A percentile compares a stretch with the other conserved stretches of the same genome.
Conservation (phyloP, 2,329 filamentous ascomycete species). For the Lasiodiplodia sp. region DNA sequence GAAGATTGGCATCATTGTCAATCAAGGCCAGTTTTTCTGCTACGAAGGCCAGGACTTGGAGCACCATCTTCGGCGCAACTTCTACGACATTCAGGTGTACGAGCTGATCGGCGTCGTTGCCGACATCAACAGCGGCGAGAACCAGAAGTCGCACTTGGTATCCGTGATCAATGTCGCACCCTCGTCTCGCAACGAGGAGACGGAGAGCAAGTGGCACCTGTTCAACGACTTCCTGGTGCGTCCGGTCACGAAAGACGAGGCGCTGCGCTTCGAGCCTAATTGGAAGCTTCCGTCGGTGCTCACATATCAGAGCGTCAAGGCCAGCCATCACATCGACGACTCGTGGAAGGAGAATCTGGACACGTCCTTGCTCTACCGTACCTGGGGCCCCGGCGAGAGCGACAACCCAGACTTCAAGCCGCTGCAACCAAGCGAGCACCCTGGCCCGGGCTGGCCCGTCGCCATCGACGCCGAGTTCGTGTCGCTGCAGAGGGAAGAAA, state of each 20-base stretch:
- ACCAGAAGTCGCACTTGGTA: constrained; percentile 89
- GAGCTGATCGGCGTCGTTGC: constrained; percentile 89
- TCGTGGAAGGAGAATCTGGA: constrained; percentile 87
- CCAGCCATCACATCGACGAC: constrained; percentile 82
- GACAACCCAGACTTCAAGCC: constrained; percentile 66
- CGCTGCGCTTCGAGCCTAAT: constrained; percentile 83
- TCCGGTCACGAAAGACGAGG: constrained; percentile 80
- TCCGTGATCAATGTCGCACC: constrained; percentile 85
- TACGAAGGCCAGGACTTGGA: constrained; percentile 92
- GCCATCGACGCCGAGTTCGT: constrained; percentile 98
- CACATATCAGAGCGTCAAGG: constrained; percentile 81
- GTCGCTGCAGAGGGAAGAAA: constrained; percentile 88
- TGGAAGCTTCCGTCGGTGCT: constrained; percentile 95
- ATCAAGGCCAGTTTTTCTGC: constrained; percentile 91
- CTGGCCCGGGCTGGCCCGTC: constrained; percentile 75
- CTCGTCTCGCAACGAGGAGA: constrained; percentile 63
- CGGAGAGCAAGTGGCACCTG: constrained; percentile 83
- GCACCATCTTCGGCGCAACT: constrained; percentile 77
- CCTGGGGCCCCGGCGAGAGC: constrained; percentile 60
- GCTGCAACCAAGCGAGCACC: constrained; percentile 69
- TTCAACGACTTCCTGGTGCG: constrained; percentile 98
- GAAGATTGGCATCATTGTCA: constrained; percentile 90
- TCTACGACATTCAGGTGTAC: constrained; percentile 85
- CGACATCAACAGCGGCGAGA: constrained; percentile 85
- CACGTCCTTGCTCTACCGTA: constrained; percentile 81